Conservation (phyloP, 2,329 filamentous ascomycete species). For the Alternaria triticimaculans region DNA sequence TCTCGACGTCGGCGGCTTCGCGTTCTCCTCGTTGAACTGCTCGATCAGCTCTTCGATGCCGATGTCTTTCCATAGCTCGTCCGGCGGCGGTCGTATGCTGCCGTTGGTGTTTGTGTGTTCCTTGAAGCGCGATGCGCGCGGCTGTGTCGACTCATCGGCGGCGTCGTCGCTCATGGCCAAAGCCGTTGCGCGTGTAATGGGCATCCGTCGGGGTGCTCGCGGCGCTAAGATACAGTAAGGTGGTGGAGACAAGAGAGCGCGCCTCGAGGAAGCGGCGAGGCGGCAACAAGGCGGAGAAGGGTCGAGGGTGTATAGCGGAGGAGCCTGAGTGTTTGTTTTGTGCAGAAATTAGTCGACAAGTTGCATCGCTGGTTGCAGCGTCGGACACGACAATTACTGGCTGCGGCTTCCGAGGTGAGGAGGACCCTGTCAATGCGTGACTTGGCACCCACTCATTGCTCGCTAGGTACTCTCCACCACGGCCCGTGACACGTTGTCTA, state of each 20-base stretch:
- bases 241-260: background rate
- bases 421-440: conserved; percentile 22
- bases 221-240: background rate
- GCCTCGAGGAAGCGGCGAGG: conserved; percentile 2
- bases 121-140: conserved; percentile 36
- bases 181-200: conserved; percentile 11
- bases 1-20: conserved; percentile 18
- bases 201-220: conserved; percentile 2
- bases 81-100: conserved; percentile 40
- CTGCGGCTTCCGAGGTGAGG: conserved; percentile 3
- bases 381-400: background rate
- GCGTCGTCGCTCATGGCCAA: conserved; percentile 24
- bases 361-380: background rate
- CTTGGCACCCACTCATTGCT: conserved; percentile 20
- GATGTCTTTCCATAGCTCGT: conserved; percentile 37
- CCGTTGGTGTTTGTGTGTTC: conserved; percentile 41
- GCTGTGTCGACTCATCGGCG: conserved; percentile 22
- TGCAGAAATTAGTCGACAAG: conserved; percentile 1
- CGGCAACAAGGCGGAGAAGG: background rate
- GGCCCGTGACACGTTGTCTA: conserved; percentile 8
- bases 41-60: conserved; percentile 34
- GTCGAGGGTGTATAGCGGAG: background rate
- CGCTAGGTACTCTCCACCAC: conserved; percentile 6
- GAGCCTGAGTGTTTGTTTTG: conserved; percentile 16
- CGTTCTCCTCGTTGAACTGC: conserved; percentile 33